Base-by-base conservation (phyloP, 148 eudicot genomes). In the Spergularia bocconei region DNA sequence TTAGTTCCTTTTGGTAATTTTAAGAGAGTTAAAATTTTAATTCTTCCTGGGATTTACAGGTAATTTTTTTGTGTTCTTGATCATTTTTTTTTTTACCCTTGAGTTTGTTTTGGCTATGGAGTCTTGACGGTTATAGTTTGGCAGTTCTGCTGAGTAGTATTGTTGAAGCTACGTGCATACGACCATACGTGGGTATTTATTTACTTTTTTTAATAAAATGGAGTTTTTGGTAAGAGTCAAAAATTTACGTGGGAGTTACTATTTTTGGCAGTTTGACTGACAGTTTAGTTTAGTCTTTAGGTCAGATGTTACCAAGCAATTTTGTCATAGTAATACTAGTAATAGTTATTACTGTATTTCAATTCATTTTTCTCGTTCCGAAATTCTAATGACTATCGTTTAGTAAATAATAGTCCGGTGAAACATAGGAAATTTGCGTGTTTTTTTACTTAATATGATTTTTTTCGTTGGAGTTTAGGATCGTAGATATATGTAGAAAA, bases 31-130 rank as follows among this genome's bases (percentile, higher is more conserved):
- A 91, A 87, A 55, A 91, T 94, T 67, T 80, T 80, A 63, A 80
- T 94, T 61, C 96, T 80, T 78, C 98, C 98, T 38, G 98, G 97
- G 48, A 86, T 86, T 81, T 94, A 94, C 91, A 90, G 97, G 98
- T 94, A 11, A 36, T 13, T 2, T 4, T 67, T 67, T n/a, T 19
- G 14, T 19, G 6, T 71, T 23, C n/a, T n/a, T 6, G 10, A 29
- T 53, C 9, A 33, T 70, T 70, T 5, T 65, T 20, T 13, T 54
- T 41, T 51, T 21, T 15, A 15, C 15, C 16, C 54, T 15, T 14
- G 12, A 0, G 7, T 54, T 14, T 6, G 7, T 58, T 55, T 53
- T 5, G 2, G 36, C 36, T 29, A 29, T 29, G 36, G 36, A 29
- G 36, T 74, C 29, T 41, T 4, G 54, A 77, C 80, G 67, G 78